These are phyloP conservation scores for Ganoderma meredithae DNA, from an alignment of 1,284 basidiomycete species.

Conservation along the genomic window DNA sequence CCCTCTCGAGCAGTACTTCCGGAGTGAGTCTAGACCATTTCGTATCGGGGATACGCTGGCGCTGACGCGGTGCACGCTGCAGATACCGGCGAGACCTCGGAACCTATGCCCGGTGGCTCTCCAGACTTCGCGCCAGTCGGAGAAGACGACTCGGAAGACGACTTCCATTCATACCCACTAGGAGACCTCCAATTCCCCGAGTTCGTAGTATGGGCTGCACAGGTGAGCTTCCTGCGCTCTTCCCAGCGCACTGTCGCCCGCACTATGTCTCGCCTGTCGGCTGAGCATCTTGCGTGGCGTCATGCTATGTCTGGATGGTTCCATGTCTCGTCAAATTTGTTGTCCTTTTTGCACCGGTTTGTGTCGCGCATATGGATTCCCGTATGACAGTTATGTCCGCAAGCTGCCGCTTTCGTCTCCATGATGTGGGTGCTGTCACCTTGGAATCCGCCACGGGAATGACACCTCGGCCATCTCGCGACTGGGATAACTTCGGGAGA, in stretches of 20 bases:
- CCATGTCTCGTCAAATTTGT: slow-evolving; percentile 26
- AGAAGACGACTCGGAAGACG: slow-evolving; percentile 21
- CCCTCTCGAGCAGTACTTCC: slow-evolving; percentile 76
- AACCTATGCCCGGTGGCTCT: slow-evolving; percentile 36
- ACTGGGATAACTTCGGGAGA: background rate
- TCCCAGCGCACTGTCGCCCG: background rate
- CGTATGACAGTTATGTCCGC: background rate
- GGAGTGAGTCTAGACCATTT: slow-evolving; percentile 52
- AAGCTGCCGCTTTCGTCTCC: no score
- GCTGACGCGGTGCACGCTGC: slow-evolving; percentile 7
- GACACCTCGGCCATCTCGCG: background rate
- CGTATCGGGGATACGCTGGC: no score
- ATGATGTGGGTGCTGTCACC: background rate
- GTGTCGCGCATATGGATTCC: background rate
- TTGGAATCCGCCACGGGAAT: background rate
- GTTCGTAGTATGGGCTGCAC: slow-evolving; percentile 19
- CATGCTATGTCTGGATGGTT: slow-evolving; percentile 27
- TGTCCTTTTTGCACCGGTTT: background rate
- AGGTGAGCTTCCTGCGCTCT: slow-evolving; percentile 27
- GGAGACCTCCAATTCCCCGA: slow-evolving; percentile 23
- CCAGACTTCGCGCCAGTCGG: slow-evolving; percentile 33
- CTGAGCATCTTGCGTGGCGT: background rate
- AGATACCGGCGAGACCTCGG: slow-evolving; percentile 63
- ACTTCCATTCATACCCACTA: slow-evolving; percentile 7
- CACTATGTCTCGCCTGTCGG: background rate